Evolutionary conservation across 805 yeast species (phyloP).

Genomic region (Ogataea dorogensis): DNA sequence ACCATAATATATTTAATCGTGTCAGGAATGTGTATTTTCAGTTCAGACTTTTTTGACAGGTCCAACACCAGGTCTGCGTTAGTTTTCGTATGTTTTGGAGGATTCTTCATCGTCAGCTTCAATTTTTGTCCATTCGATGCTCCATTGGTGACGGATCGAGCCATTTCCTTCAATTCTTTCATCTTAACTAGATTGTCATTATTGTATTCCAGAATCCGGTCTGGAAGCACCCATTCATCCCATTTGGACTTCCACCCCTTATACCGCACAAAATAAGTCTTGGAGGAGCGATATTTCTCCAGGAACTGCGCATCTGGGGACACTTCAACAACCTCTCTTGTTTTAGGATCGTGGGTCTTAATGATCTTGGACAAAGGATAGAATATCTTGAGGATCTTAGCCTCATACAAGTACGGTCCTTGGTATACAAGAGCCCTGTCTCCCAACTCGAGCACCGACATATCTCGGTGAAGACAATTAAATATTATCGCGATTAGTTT

Average conservation of each 20-base stretch:
- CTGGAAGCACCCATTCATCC: conserved; percentile 91
- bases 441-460: conserved; percentile 21
- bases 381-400: conserved; percentile 67
- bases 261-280: conserved; percentile 71
- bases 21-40: conserved; percentile 60
- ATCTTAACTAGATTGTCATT: conserved; percentile 67
- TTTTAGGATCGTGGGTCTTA: conserved; percentile 27
- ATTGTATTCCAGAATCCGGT: conserved; percentile 64
- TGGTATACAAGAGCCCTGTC: conserved; percentile 72
- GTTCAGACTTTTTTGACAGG: conserved; percentile 35
- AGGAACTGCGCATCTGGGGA: conserved; percentile 27
- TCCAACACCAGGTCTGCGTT: conserved; percentile 2
- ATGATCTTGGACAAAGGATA: conserved; percentile 48
- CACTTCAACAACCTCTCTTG: conserved; percentile 38
- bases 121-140: conserved; percentile 3
- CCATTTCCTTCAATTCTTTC: conserved; percentile 32
- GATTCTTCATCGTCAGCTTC: conserved; percentile 3
- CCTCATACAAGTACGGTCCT: conserved; percentile 88
- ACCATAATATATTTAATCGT: conserved; percentile 69
- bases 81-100: conserved; percentile 1
- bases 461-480: too few species aligned
- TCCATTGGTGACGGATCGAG: conserved; percentile 10
- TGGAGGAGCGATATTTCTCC: conserved; percentile 12
- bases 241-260: conserved; percentile 94
- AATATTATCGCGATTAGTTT: conserved; percentile 9